These are phyloP conservation scores for Aureobasidium zeae DNA, from an alignment of 2,329 filamentous ascomycete species.

Conservation along the genomic window DNA sequence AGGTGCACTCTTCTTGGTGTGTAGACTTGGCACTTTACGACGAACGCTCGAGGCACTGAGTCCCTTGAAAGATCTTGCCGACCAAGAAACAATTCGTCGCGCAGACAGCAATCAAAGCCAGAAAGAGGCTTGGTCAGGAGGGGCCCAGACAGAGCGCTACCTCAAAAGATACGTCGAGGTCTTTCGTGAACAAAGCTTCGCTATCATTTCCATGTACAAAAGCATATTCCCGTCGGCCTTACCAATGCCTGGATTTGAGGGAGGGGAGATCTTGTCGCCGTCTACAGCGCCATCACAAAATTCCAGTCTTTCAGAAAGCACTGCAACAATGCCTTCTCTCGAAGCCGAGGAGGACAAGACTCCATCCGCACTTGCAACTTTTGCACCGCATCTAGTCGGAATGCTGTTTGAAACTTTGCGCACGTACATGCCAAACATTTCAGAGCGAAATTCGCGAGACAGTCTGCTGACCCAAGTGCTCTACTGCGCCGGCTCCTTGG, in stretches of 20 bases:
- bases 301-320: not conserved
- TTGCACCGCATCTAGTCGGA: conserved; percentile 72
- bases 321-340: not conserved
- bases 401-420: conserved; percentile 70
- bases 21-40: conserved; percentile 69
- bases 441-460: conserved; percentile 70
- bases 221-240: conserved; percentile 67
- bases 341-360: conserved; percentile 11
- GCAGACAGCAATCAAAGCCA: conserved; percentile 25
- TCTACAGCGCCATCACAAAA: not conserved
- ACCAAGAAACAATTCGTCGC: conserved; percentile 61
- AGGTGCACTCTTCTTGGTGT: conserved; percentile 78
- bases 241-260: conserved; percentile 28
- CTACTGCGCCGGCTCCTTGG: conserved; percentile 86
- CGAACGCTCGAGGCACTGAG: conserved; percentile 73
- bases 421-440: conserved; percentile 69
- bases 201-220: conserved; percentile 87
- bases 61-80: conserved; percentile 77
- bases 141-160: conserved; percentile 89
- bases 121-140: conserved; percentile 46
- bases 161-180: conserved; percentile 95
- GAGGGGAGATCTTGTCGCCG: conserved; percentile 2
- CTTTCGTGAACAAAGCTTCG: conserved; percentile 94
- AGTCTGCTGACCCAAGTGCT: conserved; percentile 86
- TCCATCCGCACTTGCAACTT: conserved; percentile 71